These are phyloP conservation scores for Eutrema japonicum DNA, from an alignment of 345 rosid genomes.

Conservation along the genomic window DNA sequence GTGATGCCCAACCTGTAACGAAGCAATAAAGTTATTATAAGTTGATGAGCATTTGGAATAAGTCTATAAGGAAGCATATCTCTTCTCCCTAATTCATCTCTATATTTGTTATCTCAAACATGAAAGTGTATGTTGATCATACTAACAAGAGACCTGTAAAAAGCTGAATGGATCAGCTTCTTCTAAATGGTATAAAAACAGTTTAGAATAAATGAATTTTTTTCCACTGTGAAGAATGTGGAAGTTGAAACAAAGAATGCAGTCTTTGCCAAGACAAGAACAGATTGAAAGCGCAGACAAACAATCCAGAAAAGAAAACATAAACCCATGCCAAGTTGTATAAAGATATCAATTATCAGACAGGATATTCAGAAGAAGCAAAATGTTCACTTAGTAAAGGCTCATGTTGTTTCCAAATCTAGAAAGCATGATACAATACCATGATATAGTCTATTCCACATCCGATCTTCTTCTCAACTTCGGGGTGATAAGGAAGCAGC, in stretches of 20 bases:
- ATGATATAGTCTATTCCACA: constrained; percentile 82
- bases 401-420: neutral
- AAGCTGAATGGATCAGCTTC: neutral
- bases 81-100: constrained; percentile 1
- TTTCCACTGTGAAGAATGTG: neutral
- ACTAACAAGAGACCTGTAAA: neutral
- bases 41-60: neutral
- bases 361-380: neutral
- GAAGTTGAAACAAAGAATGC: neutral
- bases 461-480: constrained; percentile 75
- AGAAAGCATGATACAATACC: constrained; percentile 48
- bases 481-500: constrained; percentile 90
- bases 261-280: neutral
- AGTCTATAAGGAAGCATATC: neutral
- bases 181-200: neutral
- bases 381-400: neutral
- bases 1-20: constrained; percentile 74
- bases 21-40: neutral
- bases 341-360: neutral
- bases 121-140: neutral
- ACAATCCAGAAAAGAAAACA: neutral
- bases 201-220: neutral
- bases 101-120: constrained; percentile 4
- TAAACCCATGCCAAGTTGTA: neutral
- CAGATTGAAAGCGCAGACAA: constrained; percentile 12